Conservation (phyloP, 345 rosid genomes). For the Luvunga scandens region DNA sequence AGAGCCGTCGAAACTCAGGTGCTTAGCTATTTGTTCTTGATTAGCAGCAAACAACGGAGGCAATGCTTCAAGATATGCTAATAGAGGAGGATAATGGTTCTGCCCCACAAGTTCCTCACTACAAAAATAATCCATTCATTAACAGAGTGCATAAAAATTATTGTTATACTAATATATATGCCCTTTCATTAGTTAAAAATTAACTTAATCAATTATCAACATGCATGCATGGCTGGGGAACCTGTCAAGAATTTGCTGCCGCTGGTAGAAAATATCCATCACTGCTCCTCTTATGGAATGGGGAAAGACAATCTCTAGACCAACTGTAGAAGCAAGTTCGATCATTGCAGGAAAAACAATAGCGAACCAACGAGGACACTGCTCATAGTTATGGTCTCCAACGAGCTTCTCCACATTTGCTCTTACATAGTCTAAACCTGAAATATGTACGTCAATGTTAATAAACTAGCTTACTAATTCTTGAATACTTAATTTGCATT, state of each 20-base stretch:
- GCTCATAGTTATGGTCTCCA: constrained; percentile 1
- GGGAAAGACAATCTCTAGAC: constrained; percentile 34
- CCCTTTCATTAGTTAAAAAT: not conserved
- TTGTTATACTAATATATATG: too few relatives aligned
- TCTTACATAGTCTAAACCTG: constrained; percentile 43
- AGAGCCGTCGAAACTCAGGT: constrained; percentile 44
- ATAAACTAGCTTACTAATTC: too few relatives aligned
- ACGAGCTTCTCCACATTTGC: constrained; percentile 35
- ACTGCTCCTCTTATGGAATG: constrained; percentile 4
- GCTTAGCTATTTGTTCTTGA: constrained; percentile 22
- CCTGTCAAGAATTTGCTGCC: constrained; percentile 42
- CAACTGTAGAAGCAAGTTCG: constrained; percentile 42
- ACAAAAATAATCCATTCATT: not conserved
- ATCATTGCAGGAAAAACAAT: constrained; percentile 49
- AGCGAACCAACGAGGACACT: constrained; percentile 55
- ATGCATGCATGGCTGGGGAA: not conserved
- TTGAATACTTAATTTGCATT: too few relatives aligned
- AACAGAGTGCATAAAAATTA: too few relatives aligned
- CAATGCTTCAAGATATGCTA: constrained; percentile 52
- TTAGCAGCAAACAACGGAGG: constrained; percentile 18
- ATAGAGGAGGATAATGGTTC: constrained; percentile 31
- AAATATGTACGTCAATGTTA: not conserved
- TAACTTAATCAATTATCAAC: not conserved
- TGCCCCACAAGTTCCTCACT: constrained; percentile 42
- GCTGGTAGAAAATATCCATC: constrained; percentile 23